Conservation (phyloP, 1,284 basidiomycete genomes). For the Fomes fomentarius region DNA sequence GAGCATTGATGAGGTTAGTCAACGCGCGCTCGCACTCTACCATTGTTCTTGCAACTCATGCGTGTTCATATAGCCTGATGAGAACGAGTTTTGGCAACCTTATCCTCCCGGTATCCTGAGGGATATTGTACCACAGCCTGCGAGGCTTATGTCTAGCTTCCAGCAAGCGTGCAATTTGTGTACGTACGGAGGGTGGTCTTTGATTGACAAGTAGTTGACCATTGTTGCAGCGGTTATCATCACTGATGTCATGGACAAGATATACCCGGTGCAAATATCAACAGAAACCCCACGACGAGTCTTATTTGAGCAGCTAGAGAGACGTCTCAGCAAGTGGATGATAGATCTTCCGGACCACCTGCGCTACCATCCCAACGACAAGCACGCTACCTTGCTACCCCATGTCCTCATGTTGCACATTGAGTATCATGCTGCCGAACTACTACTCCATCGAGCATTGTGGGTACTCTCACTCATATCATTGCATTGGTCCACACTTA, state of each 20-base stretch:
- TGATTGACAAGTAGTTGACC: background rate
- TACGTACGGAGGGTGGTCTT: conserved; percentile 35
- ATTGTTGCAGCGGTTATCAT: conserved; percentile 56
- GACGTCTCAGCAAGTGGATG: conserved; percentile 77
- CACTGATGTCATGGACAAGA: conserved; percentile 66
- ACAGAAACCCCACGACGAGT: conserved; percentile 48
- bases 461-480: conserved; percentile 44
- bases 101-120: conserved; percentile 43
- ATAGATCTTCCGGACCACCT: conserved; percentile 70
- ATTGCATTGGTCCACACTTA: background rate
- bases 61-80: conserved; percentile 55
- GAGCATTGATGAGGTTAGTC: conserved; percentile 12
- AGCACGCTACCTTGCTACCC: conserved; percentile 56
- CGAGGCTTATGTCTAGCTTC: conserved; percentile 59
- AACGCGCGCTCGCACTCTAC: background rate
- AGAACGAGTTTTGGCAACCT: conserved; percentile 59
- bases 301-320: conserved; percentile 61
- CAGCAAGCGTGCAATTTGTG: conserved; percentile 63
- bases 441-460: conserved; percentile 83
- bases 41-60: background rate
- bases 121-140: conserved; percentile 48
- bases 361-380: conserved; percentile 57
- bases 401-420: conserved; percentile 76
- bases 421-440: conserved; percentile 77
- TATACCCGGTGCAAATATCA: conserved; percentile 73